Conservation (phyloP, 2,329 filamentous ascomycete species). For the Trichoderma arundinaceum region DNA sequence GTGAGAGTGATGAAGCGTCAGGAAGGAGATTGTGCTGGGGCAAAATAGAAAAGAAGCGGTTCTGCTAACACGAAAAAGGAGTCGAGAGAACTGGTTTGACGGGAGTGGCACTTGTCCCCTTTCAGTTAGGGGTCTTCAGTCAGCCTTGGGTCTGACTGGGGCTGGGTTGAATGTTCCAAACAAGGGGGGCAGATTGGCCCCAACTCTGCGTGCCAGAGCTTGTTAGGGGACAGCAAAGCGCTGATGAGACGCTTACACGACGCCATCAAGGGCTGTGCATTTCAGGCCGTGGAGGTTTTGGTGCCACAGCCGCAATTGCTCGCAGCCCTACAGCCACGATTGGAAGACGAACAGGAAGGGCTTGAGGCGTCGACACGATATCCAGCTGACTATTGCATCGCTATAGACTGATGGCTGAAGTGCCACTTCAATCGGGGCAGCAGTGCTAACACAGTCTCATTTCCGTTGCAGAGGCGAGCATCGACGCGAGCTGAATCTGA, state of each 20-base stretch:
- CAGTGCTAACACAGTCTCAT: too few relatives aligned
- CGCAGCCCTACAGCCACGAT: background rate
- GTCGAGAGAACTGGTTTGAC: constrained; percentile 25
- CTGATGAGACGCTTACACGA: constrained; percentile 27
- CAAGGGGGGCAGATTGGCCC: constrained; percentile 27
- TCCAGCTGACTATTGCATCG: too few relatives aligned
- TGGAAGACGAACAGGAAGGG: background rate
- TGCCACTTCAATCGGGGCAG: too few relatives aligned
- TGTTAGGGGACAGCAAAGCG: constrained; percentile 19
- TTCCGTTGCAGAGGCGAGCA: background rate
- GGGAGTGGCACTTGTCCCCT: constrained; percentile 29
- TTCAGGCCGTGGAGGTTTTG: background rate
- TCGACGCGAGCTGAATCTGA: background rate
- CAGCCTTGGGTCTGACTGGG: constrained; percentile 27
- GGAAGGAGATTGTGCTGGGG: constrained; percentile 15
- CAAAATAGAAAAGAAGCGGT: constrained; percentile 24
- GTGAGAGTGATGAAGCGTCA: background rate
- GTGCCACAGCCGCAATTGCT: constrained; percentile 13
- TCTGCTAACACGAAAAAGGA: constrained; percentile 32
- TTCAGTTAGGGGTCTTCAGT: constrained; percentile 31
- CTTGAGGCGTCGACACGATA: background rate
- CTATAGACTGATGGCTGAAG: too few relatives aligned
- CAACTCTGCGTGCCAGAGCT: background rate
- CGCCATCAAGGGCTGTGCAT: constrained; percentile 27
- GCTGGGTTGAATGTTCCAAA: constrained; percentile 19